Base-by-base conservation (phyloP, 2,329 filamentous ascomycete genomes). In the Exophiala phaeomuriformis region DNA sequence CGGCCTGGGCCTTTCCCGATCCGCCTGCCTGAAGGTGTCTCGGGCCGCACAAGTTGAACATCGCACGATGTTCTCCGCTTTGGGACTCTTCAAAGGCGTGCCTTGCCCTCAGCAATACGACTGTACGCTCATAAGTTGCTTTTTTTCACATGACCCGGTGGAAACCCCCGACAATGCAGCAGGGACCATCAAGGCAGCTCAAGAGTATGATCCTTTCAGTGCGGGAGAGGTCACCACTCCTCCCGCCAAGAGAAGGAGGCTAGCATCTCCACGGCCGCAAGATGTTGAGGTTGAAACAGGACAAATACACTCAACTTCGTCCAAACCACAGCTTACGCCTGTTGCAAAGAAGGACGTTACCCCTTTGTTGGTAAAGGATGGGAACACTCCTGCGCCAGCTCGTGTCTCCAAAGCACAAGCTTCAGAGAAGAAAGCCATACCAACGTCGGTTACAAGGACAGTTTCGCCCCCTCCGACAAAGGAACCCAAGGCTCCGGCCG, bases 61-160 rank as follows among this genome's bases (percentile, higher is more conserved):
- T 30, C 19, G 12, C 35, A 40, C 31, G 39, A 81, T 81, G 77
- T 82, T 81, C 65, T 66, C 74, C 29, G 69, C 76, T n/a, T 71
- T 76, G 8, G 77, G 76, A n/a, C 66, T 79, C 5, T 80, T 81
- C 68, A 76, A 73, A 53, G 67, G 68, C 40, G 67, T 79, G 40
- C 61, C 69, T 30, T 84, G 81, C 65, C 81, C 81, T 5, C 70
- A 74, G 57, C 72, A 72, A 9, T 62, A 67, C 30, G 58, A 67
- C 54, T 84, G 81, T 66, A 63, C 66, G 31, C 68, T 83, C 8
- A 69, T 77, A 9, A 74, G 75, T 57, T 85, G 81, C 68, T 75
- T 83, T 19, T 85, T 83, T 67, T 72, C 69, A 8, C 81, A 84
- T 66, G 65, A 74, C 9, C 27, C 48, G 5, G 4, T 42, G 40